Base-by-base conservation (phyloP, 257 asterid genomes). In the Echites panduratus region DNA sequence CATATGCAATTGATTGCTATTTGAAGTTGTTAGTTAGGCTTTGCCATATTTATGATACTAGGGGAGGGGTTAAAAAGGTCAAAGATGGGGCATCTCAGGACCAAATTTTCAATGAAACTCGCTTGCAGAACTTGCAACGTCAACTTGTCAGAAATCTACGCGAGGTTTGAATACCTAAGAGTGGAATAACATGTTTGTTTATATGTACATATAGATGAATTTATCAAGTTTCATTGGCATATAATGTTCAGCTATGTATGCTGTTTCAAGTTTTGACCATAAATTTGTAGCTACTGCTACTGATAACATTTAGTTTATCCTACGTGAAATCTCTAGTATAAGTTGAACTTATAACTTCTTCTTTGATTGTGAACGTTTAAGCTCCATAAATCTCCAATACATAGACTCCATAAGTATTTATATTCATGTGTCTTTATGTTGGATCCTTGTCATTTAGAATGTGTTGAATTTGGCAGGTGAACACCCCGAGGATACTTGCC, bases 61-160 rank as follows among this genome's bases (percentile, higher is more conserved):
- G 97, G 77, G 96, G 97, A 74, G 97, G 97, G 56, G 95, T 91
- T 76, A 91, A 91, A 84, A 81, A 92, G 80, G 95, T 91, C 70
- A 91, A 88, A 84, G 96, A 91, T 9, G 97, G 97, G 77, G 97
- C 97, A 58, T 91, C 96, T 75, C 97, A 91, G 71, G 96, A 89
- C 78, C 97, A 91, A 86, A 89, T 91, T 82, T 73, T 91, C 76
- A 91, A 91, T 74, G 97, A 91, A 86, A 91, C 96, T 5, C 85
- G 96, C 65, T 76, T 91, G 81, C 96, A 91, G 73, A 88, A 89
- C 81, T 77, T 91, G 90, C 97, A 91, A 79, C 85, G 90, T 16
- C 92, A 84, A 79, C 95, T 91, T 89, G 93, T 89, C 68, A 87
- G 76, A 70, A 91, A 88, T 80, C 89, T 91, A 50, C 93, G 79